Evolutionary conservation across 2,329 filamentous ascomycete genomes (phyloP).

Genomic region (Bipolaris bicolor): DNA sequence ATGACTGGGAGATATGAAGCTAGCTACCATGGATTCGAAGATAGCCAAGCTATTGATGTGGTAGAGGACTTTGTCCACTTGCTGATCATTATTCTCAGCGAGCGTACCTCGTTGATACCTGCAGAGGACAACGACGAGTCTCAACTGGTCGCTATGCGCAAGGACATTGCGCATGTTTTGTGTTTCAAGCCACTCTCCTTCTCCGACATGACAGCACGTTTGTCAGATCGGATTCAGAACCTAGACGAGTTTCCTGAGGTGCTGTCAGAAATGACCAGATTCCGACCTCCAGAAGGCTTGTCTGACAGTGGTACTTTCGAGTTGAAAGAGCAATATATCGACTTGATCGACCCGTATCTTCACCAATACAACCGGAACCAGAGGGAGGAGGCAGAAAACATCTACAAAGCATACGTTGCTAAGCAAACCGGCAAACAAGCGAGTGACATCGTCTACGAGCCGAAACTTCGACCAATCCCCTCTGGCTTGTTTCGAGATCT

Average conservation of each 20-base stretch:
- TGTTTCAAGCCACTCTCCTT: slow-evolving; percentile 97
- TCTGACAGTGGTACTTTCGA: slow-evolving; percentile 95
- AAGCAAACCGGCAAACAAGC: slow-evolving; percentile 81
- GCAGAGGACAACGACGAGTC: slow-evolving; percentile 69
- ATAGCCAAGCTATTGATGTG: slow-evolving; percentile 86
- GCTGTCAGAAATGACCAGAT: slow-evolving; percentile 85
- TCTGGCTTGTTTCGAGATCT: slow-evolving; percentile 79
- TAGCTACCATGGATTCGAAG: slow-evolving; percentile 74
- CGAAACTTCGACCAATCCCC: slow-evolving; percentile 75
- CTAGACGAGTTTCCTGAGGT: slow-evolving; percentile 86
- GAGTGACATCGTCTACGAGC: slow-evolving; percentile 90
- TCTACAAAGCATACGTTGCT: slow-evolving; percentile 85
- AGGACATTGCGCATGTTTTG: slow-evolving; percentile 89
- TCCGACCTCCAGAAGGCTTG: slow-evolving; percentile 87
- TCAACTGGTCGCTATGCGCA: slow-evolving; percentile 74
- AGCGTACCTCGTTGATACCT: slow-evolving; percentile 79
- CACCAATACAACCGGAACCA: slow-evolving; percentile 97
- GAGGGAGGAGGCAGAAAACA: slow-evolving; percentile 89
- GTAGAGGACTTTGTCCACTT: slow-evolving; percentile 96
- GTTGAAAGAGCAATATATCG: slow-evolving; percentile 82
- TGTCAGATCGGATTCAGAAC: slow-evolving; percentile 89
- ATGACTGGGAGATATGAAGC: slow-evolving; percentile 78
- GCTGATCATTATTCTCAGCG: slow-evolving; percentile 86
- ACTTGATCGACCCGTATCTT: slow-evolving; percentile 92
- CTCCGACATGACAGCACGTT: slow-evolving; percentile 83